Base-by-base conservation (phyloP, 2,329 filamentous ascomycete species). In the Aschersonia sp. region DNA sequence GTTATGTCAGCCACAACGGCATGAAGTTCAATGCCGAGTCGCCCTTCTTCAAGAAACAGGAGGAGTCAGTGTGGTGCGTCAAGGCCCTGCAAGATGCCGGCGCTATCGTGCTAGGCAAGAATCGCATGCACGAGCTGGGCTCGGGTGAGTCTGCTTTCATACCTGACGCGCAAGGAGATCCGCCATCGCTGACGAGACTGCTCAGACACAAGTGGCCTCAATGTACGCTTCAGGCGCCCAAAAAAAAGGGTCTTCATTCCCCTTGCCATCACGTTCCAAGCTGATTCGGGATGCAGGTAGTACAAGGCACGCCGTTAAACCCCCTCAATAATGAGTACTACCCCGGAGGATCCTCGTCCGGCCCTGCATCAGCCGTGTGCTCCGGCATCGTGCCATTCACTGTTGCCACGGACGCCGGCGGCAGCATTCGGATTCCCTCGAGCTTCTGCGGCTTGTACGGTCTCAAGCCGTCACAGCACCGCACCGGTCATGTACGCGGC, bases 401-500 rank as follows among this genome's bases (percentile, higher is more conserved):
- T 1, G 69, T 89, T 30, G 87, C 85, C 39, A 82, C 81, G 5
- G 85, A 90, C 56, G 83, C 84, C 2, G 84, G 85, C 39, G 85
- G 85, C 50, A 85, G 80, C 51, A 76, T 87, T 49, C 79, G 87
- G 40, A 76, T 92, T 39, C 87, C 87, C 0, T 68, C 80, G 1
- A 73, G 75, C 33, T 90, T 85, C 67, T 92, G 86, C 60, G 86
- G 87, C 45, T 65, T 87, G 29, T 94, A 83, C 63, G 87, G 87
- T 2, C 71, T 95, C 50, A 94, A 95, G 63, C 71, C 86, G 1
- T 81, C 78, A 0, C 83, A 92, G 59, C 76, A 82, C 57, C 81
- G 87, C 39, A 75, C 85, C 5, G 75, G 75, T 42, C 70, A 65
- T 49, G 70, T 72, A 62, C 68, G 68, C 56, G 72, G 69, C 47